Conservation (phyloP, 345 rosid genomes). For the Gossypium anomalum region DNA sequence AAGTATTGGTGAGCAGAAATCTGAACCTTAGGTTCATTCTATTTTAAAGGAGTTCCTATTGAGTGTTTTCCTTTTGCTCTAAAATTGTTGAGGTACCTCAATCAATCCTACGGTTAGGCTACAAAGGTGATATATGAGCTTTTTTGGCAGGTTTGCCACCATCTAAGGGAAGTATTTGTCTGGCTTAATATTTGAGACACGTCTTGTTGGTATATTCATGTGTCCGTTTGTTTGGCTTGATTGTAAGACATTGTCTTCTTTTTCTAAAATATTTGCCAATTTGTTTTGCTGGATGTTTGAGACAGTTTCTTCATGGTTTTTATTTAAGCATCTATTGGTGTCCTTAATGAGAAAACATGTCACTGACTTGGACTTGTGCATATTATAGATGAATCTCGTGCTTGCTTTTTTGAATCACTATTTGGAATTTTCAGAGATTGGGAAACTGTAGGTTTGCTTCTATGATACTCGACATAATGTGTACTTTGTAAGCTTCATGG, state of each 20-base stretch:
- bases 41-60: not conserved
- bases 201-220: not conserved
- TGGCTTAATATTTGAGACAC: not conserved
- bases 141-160: not conserved
- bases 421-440: not conserved
- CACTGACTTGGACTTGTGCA: not conserved
- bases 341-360: conserved; percentile 1
- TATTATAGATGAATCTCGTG: not conserved
- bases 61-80: no score
- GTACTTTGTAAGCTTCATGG: not conserved
- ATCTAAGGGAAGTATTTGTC: not conserved
- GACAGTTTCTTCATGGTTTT: not conserved
- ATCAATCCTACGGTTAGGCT: not conserved
- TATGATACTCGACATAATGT: not conserved
- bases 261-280: not conserved
- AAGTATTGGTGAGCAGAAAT: not conserved
- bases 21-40: not conserved
- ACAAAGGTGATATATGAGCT: not conserved
- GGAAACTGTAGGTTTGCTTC: not conserved
- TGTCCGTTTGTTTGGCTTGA: not conserved
- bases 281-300: not conserved
- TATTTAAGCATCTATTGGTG: not conserved
- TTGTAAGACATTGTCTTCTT: not conserved
- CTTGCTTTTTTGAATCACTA: not conserved
- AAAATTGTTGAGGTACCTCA: not conserved